These are phyloP conservation scores for Sclerotinia spermophila DNA, from an alignment of 2,329 filamentous ascomycete species.

Conservation along the genomic window DNA sequence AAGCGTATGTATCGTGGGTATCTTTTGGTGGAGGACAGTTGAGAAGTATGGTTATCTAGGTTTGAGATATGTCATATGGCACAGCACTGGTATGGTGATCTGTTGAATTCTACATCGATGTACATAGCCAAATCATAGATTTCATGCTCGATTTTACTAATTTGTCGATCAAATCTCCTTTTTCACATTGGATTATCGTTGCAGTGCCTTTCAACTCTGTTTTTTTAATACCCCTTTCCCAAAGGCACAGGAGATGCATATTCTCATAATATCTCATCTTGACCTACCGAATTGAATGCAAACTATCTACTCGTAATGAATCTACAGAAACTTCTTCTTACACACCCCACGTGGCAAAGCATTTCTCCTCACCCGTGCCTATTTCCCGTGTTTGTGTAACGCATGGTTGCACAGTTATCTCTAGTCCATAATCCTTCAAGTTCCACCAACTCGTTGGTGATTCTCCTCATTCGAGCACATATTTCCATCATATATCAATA, in stretches of 20 bases:
- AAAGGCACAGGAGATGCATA: not conserved
- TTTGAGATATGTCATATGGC: constrained; percentile 10
- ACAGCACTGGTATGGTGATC: not conserved
- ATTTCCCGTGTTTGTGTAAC: not conserved
- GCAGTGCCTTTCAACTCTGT: not conserved
- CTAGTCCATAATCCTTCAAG: not conserved
- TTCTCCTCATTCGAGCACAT: not conserved
- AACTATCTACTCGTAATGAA: not conserved
- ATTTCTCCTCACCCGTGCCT: not conserved
- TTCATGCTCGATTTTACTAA: not conserved
- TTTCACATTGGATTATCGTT: not conserved
- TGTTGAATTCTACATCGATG: not conserved
- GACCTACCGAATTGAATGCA: not conserved
- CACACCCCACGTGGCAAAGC: not conserved
- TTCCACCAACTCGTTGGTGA: not conserved
- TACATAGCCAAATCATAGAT: not conserved
- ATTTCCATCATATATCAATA: not conserved
- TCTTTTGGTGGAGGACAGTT: not conserved
- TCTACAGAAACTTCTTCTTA: no score
- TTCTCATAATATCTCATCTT: not conserved
- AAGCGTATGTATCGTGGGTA: constrained; percentile 5
- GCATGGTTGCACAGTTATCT: constrained; percentile 11
- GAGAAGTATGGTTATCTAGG: constrained; percentile 5
- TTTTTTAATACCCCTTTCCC: not conserved
- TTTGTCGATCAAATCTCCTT: constrained; percentile 5